Base-by-base conservation (phyloP, 371 early-diverging fungal species). In the Circinella minor region DNA sequence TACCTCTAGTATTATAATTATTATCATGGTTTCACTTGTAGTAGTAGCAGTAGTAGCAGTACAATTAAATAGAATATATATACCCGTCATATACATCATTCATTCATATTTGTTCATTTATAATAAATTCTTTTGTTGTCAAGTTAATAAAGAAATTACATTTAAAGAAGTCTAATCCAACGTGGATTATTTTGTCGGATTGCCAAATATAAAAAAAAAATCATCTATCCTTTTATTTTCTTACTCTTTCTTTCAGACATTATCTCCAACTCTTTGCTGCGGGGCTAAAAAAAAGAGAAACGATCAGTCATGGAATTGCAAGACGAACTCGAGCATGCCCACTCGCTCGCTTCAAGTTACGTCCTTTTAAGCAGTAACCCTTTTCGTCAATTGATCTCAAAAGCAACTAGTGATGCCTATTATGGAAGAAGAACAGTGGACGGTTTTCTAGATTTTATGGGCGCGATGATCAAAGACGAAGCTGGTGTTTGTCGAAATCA, bases 381-480 rank as follows among this genome's bases (percentile, higher is more conserved):
- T 65, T 36, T 80, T 34, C 75, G 77, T 27, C 63, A 63, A 20
- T 64, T 71, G 55, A 75, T 80, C 10, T 62, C 71, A 27, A 51
- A 67, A n/a, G 55, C 74, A 4, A 68, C 75, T 7, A 38, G 61
- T n/a, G 70, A 76, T 27, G 68, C 81, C 6, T 76, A 68, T 18
- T 38, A 61, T 20, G 83, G 81, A 0, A 37, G 62, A 46, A 73
- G 81, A 27, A 72, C 81, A 1, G 55, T 81, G 7, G 65, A 71
- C 1, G 67, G 73, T 20, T 83, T 77, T 68, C 66, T 78, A 5
- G 65, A 61, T 20, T 54, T 81, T n/a, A 72, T 78, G 57, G 43
- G 70, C 7, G 68, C 74, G 5, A n/a, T 78, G 3, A 68, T 78
- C 17, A 71, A 64, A 14, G 80, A 83, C 66, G 66, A 77, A 48